A percentile compares a stretch with the other conserved stretches of the same genome.
Evolutionary conservation across 2,329 filamentous ascomycete species (phyloP).

Genomic region (Sclerotinia minor): DNA sequence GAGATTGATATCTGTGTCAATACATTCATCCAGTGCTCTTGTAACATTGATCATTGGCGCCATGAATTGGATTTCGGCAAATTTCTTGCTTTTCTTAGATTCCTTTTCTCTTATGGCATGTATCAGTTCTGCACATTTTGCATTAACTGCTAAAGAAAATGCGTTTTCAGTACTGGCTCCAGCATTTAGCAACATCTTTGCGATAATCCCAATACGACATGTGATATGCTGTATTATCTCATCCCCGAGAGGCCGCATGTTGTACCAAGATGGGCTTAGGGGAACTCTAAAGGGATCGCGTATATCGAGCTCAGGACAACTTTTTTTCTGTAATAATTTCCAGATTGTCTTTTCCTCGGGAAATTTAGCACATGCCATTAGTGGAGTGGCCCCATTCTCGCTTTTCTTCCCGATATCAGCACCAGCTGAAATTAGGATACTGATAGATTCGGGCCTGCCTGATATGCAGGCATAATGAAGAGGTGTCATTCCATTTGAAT

Average conservation of each 20-base stretch:
- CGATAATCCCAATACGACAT: neutral
- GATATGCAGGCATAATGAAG: conserved; percentile 29
- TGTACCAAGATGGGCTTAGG: too few species aligned
- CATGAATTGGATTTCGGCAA: conserved; percentile 5
- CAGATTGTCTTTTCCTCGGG: conserved; percentile 26
- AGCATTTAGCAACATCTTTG: neutral
- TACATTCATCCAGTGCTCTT: neutral
- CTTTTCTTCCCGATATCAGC: conserved; percentile 26
- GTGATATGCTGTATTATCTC: neutral
- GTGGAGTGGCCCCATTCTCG: neutral
- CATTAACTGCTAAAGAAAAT: neutral
- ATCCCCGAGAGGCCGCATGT: neutral
- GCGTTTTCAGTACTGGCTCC: neutral
- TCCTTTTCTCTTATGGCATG: neutral
- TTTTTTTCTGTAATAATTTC: neutral
- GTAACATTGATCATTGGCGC: neutral
- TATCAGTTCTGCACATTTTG: conserved; percentile 5
- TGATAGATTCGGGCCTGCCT: conserved; percentile 26
- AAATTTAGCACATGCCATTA: conserved; percentile 25
- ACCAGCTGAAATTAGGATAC: conserved; percentile 26
- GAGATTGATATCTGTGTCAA: neutral
- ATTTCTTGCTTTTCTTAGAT: neutral
- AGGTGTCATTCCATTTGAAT: conserved; percentile 23
- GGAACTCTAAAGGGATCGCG: neutral
- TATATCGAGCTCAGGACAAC: neutral